Evolutionary conservation across 331 rosid genomes (phyloP).

Genomic region (Saraca asoca): DNA sequence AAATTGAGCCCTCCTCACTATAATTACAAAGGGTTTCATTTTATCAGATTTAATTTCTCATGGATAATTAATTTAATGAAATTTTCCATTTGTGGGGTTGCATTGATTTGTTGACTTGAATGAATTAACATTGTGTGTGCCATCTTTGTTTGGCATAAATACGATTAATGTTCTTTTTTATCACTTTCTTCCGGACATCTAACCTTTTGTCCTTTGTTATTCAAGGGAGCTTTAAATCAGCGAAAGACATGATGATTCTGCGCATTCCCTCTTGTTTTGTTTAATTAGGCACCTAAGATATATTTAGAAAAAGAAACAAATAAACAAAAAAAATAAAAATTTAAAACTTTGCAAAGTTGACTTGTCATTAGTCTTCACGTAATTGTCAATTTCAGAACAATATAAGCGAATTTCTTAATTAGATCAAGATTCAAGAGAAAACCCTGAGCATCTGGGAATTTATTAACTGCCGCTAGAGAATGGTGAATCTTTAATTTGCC

Average conservation of each 20-base stretch:
- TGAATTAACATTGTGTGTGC: not conserved
- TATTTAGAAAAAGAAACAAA: not conserved
- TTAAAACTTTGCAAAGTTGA: constrained; percentile 14
- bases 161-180: constrained; percentile 23
- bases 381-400: not conserved
- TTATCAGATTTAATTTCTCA: too few species aligned
- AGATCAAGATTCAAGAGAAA: constrained; percentile 24
- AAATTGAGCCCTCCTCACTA: too few species aligned
- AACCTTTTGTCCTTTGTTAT: constrained; percentile 41
- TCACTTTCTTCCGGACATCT: constrained; percentile 34
- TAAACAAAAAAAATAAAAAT: too few species aligned
- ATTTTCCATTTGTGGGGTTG: too few species aligned
- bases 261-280: constrained; percentile 14
- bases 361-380: constrained; percentile 39
- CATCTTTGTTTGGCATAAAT: constrained; percentile 20
- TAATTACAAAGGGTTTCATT: too few species aligned
- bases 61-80: too few species aligned
- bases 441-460: constrained; percentile 24
- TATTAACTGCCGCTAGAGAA: constrained; percentile 11
- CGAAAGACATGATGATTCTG: constrained; percentile 11
- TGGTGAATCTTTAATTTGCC: constrained; percentile 18
- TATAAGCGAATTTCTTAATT: constrained; percentile 19
- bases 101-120: constrained; percentile 2
- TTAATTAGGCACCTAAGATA: constrained; percentile 14
- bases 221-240: constrained; percentile 36